A percentile compares a stretch with the other conserved stretches of the same genome.
Evolutionary conservation across 192 early-diverging fungal genomes (phyloP).

Genomic region (Mortierella antarctica): DNA sequence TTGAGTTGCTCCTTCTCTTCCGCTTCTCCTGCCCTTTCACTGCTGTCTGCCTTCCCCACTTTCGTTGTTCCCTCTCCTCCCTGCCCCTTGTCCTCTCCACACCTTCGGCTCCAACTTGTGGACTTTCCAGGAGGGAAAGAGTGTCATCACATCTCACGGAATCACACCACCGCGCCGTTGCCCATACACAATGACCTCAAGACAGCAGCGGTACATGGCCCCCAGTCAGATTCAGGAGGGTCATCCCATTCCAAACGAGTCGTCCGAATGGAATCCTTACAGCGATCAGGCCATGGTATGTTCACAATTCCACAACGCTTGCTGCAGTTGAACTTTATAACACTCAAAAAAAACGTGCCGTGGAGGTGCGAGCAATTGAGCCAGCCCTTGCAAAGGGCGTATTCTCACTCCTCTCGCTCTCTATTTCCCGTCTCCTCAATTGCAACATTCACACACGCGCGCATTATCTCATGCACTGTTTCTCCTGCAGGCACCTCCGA

Average conservation of each 20-base stretch:
- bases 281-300: constrained; percentile 34
- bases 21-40: neutral
- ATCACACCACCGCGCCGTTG: neutral
- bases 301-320: neutral
- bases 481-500: constrained; percentile 20
- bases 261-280: constrained; percentile 28
- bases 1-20: neutral
- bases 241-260: constrained; percentile 2
- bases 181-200: no score
- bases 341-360: neutral
- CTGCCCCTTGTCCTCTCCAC: neutral
- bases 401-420: neutral
- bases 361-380: neutral
- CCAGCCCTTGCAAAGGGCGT: neutral
- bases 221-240: constrained; percentile 9
- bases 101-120: neutral
- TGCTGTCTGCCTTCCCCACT: neutral
- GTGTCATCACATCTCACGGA: constrained; percentile 5
- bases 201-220: neutral
- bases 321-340: neutral
- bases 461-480: no score
- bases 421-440: neutral
- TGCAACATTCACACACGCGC: no score
- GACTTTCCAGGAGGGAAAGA: constrained; percentile 12
- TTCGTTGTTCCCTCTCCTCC: neutral